phyloP scores from a whole-genome alignment of 169 alveolate species.

The Babesia caballi region DNA sequence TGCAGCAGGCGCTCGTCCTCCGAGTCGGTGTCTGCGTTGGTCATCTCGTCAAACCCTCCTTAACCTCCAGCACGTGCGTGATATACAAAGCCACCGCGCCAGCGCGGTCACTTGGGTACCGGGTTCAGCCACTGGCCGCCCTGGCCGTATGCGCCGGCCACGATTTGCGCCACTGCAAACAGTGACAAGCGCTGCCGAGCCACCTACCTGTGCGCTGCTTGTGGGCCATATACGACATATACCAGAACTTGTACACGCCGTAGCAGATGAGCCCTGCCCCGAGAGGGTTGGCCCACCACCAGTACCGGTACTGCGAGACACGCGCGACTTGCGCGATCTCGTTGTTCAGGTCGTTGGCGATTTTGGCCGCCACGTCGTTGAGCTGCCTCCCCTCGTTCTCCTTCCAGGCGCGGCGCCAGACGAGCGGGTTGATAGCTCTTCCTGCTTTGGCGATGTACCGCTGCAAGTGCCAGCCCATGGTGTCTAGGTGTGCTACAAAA shows the following conservation, averaged over 20 bases:
- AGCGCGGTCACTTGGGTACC: conserved; percentile 75
- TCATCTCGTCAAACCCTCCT: not conserved
- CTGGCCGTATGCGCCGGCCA: conserved; percentile 87
- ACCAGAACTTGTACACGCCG: conserved; percentile 81
- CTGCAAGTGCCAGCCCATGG: conserved; percentile 79
- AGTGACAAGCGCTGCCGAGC: not conserved
- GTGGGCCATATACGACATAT: conserved; percentile 82
- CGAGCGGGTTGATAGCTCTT: conserved; percentile 73
- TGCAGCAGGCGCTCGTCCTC: conserved; percentile 33
- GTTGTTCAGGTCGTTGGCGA: conserved; percentile 67
- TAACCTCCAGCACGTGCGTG: not conserved
- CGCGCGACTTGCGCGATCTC: conserved; percentile 74
- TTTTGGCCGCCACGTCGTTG: conserved; percentile 59
- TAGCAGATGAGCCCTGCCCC: conserved; percentile 83
- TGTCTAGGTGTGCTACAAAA: not conserved
- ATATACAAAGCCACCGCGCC: not conserved
- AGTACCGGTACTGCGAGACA: conserved; percentile 79
- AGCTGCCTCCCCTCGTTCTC: conserved; percentile 69
- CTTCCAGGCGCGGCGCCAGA: conserved; percentile 71
- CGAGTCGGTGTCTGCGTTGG: not conserved
- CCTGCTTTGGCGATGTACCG: conserved; percentile 75
- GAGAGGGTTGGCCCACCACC: conserved; percentile 89
- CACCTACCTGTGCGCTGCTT: conserved; percentile 79
- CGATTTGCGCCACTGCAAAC: conserved; percentile 80
- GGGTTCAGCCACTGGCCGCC: conserved; percentile 90